Evolutionary conservation across 805 yeast species (phyloP).

Genomic region (Sugiyamaella qingdaonensis): DNA sequence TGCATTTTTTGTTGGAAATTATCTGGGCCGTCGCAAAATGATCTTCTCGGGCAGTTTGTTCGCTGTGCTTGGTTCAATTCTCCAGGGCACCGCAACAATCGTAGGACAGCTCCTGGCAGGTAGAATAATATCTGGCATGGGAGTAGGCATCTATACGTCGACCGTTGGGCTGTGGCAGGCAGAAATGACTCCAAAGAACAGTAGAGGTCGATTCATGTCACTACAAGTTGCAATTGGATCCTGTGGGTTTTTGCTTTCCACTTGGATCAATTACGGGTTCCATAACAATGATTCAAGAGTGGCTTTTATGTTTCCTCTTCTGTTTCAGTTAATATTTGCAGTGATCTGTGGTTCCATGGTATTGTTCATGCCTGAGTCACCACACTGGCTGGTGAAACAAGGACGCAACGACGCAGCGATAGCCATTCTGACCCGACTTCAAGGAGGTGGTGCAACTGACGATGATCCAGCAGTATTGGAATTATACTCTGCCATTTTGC

Average conservation of each 20-base stretch:
- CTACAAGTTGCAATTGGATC: conserved; percentile 70
- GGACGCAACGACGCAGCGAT: conserved; percentile 46
- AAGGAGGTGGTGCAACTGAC: not conserved
- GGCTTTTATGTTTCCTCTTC: conserved; percentile 77
- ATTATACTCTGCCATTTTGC: not conserved
- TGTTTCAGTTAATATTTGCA: conserved; percentile 59
- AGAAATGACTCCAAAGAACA: conserved; percentile 62
- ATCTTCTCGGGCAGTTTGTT: not conserved
- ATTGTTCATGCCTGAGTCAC: conserved; percentile 78
- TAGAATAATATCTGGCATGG: conserved; percentile 67
- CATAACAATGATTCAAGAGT: conserved; percentile 46
- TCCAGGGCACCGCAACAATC: not conserved
- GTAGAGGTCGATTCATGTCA: conserved; percentile 64
- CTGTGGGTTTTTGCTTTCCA: conserved; percentile 48
- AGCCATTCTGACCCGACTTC: conserved; percentile 39
- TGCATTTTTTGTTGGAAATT: conserved; percentile 2
- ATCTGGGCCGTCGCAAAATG: not conserved
- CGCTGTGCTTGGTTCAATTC: not conserved
- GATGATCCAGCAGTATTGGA: not conserved
- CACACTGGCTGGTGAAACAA: conserved; percentile 73
- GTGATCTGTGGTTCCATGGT: conserved; percentile 35
- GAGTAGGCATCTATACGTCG: conserved; percentile 75
- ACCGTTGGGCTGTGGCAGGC: conserved; percentile 81
- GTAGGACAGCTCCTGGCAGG: conserved; percentile 72
- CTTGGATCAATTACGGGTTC: conserved; percentile 54